Evolutionary conservation across 805 yeast genomes (phyloP).

Genomic region (Yamadazyma kitorensis): DNA sequence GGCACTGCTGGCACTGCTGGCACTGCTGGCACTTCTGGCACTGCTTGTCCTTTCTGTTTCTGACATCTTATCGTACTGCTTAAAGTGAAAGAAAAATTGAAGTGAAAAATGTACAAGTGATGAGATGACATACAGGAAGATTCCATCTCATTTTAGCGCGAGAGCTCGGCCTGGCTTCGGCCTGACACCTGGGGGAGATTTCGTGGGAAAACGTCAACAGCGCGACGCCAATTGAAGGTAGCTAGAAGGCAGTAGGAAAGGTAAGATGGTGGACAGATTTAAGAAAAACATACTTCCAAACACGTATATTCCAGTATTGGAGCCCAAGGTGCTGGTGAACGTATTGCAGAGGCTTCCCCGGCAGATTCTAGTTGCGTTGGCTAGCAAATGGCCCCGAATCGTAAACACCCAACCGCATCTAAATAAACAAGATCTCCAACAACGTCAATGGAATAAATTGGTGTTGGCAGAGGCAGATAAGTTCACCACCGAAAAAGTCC

Average conservation of each 20-base stretch:
- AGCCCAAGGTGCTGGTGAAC: constrained; percentile 16
- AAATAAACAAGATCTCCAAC: constrained; percentile 13
- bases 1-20: background rate
- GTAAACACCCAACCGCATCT: constrained; percentile 25
- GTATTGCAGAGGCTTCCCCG: constrained; percentile 31
- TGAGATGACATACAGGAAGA: too few species aligned
- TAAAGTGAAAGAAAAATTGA: too few species aligned
- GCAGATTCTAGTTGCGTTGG: constrained; percentile 28
- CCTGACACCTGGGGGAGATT: too few species aligned
- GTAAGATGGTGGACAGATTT: constrained; percentile 1
- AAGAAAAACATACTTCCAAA: constrained; percentile 33
- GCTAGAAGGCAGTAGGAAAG: too few species aligned
- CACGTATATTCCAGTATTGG: constrained; percentile 34
- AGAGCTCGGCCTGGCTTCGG: too few species aligned
- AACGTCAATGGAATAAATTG: constrained; percentile 19
- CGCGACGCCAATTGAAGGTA: too few species aligned
- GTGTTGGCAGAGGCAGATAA: constrained; percentile 16
- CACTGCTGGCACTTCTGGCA: background rate
- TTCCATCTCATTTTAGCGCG: too few species aligned
- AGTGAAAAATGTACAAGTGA: too few species aligned
- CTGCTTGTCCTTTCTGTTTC: background rate
- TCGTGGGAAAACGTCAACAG: too few species aligned
- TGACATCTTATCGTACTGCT: constrained; percentile 1
- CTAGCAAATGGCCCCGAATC: constrained; percentile 34
- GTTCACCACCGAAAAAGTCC: constrained; percentile 8